Conservation (phyloP, 2,329 filamentous ascomycete genomes). For the Fusarium sp. region DNA sequence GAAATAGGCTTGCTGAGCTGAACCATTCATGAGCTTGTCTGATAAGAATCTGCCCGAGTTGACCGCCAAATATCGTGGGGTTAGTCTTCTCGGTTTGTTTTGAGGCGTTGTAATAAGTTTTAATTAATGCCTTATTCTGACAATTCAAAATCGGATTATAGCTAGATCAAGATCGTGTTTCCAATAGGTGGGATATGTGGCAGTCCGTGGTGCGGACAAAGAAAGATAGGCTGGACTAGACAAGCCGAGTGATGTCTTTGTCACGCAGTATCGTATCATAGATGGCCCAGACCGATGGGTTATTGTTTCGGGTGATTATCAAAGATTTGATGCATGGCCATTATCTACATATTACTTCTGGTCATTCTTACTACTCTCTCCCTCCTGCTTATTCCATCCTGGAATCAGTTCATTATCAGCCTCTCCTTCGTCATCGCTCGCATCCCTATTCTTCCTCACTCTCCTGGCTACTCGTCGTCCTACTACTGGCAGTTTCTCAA, state of each 20-base stretch:
- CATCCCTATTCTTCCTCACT: slow-evolving; percentile 43
- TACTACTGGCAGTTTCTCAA: slow-evolving; percentile 54
- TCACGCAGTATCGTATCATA: not conserved
- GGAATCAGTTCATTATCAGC: slow-evolving; percentile 57
- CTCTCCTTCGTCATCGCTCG: slow-evolving; percentile 53
- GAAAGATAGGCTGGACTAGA: not conserved
- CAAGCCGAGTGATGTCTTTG: not conserved
- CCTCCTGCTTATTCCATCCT: slow-evolving; percentile 48
- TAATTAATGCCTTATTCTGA: too few species aligned
- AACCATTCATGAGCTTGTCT: too few species aligned
- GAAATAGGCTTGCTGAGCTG: too few species aligned
- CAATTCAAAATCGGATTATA: too few species aligned
- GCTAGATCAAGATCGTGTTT: too few species aligned
- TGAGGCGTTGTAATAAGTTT: too few species aligned
- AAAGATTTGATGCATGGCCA: not conserved
- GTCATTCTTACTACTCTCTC: not conserved
- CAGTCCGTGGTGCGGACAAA: not conserved
- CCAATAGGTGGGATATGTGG: not conserved
- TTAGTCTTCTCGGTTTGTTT: too few species aligned
- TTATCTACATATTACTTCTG: not conserved
- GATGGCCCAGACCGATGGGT: not conserved
- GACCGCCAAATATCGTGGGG: too few species aligned
- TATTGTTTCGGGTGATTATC: not conserved
- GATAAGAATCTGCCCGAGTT: too few species aligned
- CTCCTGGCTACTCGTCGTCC: slow-evolving; percentile 55